Percentiles rank a stretch among this genome's conserved stretches.
Evolutionary conservation across 2,329 filamentous ascomycete species (phyloP).

Genomic region (Epichloe baconii): DNA sequence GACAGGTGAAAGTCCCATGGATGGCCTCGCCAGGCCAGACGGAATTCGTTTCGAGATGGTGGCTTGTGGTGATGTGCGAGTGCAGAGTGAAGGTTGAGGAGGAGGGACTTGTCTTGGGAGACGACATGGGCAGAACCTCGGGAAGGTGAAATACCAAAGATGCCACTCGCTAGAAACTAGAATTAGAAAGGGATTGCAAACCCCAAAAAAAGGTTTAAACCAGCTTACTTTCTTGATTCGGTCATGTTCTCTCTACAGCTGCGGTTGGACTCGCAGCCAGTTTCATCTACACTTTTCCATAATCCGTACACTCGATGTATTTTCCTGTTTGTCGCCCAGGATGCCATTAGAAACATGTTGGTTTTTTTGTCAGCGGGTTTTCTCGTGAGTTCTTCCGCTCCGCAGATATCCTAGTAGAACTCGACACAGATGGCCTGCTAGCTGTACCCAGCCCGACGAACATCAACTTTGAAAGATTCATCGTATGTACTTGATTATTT

Average conservation of each 20-base stretch:
- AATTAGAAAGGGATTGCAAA: constrained; percentile 15
- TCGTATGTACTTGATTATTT: too few relatives aligned
- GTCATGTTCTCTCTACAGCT: background rate
- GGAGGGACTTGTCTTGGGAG: constrained; percentile 1
- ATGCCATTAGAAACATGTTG: too few relatives aligned
- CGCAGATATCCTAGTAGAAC: too few relatives aligned
- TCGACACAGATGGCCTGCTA: too few relatives aligned
- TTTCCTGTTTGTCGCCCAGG: too few relatives aligned
- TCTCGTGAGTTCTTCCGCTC: too few relatives aligned
- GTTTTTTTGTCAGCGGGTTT: too few relatives aligned
- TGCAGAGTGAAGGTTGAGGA: background rate
- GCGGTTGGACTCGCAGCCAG: too few relatives aligned
- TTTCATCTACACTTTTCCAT: too few relatives aligned
- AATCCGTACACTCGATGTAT: too few relatives aligned
- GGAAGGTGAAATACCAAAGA: constrained; percentile 20
- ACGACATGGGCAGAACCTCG: constrained; percentile 7
- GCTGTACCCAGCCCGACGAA: too few relatives aligned
- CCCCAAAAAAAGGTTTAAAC: constrained; percentile 7
- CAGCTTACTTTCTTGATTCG: background rate
- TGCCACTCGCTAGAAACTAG: constrained; percentile 27
- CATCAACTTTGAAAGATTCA: too few relatives aligned
- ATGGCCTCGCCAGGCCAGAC: constrained; percentile 2
- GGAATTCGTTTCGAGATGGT: background rate
- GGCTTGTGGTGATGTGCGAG: background rate
- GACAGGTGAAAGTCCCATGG: background rate